Base-by-base conservation (phyloP, 495 filamentous ascomycete species). In the Schizothecium vesticola region DNA sequence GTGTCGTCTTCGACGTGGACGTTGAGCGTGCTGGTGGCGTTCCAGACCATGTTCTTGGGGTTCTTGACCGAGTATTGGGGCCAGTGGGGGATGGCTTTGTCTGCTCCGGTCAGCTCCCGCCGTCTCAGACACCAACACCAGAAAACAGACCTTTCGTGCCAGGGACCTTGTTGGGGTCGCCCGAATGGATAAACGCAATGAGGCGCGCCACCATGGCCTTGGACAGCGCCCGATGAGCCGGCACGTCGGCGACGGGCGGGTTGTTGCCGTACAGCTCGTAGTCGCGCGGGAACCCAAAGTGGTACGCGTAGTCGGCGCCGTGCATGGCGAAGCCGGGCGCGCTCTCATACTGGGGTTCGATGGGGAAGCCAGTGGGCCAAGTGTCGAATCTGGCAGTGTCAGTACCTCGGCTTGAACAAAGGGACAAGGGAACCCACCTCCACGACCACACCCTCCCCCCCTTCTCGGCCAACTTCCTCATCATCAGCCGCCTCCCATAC, bases 1-100 rank as follows among this genome's bases (percentile, higher is more conserved):
- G 66, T 68, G 26, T 68, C 66, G 10, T 60, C 25, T 24, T 68
- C 66, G 23, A 68, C 24, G 28, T 68, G 60, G 21, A 68, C 66
- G 9, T 68, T 68, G 31, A 63, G 66, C 28, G 25, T 9, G 51
- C 63, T 60, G 13, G 66, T 68, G 22, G 66, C 60, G 51, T 68
- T 68, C 23, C 62, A 68, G 2, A 63, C 66, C 33, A 68, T 31
- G 23, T 68, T 68, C 21, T 33, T 22, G 3, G 66, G 66, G 0
- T 24, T 56, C 25, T 68, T 59, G 60, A 63, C 22, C 22, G 23
- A 55, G 51, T 68, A 68, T n/a, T 63, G 29, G 16, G 66, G 66
- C 66, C 66, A 68, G 9, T 21, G 19, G 26, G 66, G 66, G 31
- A 59, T 51, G 4, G 0, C 8, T n/a, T 51, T 51, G 43, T 51